phyloP scores from a whole-genome alignment of 306 rosid species.

The Vicia sativa region DNA sequence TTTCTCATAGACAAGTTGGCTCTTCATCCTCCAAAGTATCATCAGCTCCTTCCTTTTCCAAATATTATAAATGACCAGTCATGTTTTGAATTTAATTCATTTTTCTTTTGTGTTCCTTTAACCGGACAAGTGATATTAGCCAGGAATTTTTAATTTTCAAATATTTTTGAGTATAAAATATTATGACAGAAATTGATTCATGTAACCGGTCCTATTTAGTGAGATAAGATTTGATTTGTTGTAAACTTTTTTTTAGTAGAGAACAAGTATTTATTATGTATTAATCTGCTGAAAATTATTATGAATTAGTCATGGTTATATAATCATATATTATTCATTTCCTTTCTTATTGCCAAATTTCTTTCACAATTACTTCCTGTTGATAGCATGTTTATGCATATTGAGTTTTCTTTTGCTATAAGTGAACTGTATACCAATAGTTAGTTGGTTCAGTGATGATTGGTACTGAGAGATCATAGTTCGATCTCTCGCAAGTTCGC shows the following conservation, averaged over 20 bases:
- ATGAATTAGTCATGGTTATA: conserved; percentile 21
- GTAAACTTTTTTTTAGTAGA: not conserved
- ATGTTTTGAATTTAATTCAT: conserved; percentile 17
- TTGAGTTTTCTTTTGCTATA: not conserved
- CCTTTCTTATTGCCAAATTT: not conserved
- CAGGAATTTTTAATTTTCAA: conserved; percentile 28
- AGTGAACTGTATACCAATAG: no score
- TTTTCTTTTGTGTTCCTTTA: not conserved
- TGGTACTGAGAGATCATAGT: no score
- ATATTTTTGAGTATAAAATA: not conserved
- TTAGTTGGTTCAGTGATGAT: no score
- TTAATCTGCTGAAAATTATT: conserved; percentile 21
- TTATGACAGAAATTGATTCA: no score
- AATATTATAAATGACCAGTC: conserved; percentile 52
- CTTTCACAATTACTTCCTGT: not conserved
- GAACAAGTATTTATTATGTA: conserved; percentile 36
- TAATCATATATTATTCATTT: not conserved
- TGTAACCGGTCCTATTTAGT: no score
- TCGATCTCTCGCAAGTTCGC: no score
- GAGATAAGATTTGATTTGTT: no score
- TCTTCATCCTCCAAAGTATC: conserved; percentile 49
- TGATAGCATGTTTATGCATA: not conserved
- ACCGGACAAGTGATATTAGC: conserved; percentile 31
- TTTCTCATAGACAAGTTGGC: conserved; percentile 54
- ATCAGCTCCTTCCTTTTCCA: conserved; percentile 49